Conservation (phyloP, 192 early-diverging fungal species). For the Allomyces arbusculus region DNA sequence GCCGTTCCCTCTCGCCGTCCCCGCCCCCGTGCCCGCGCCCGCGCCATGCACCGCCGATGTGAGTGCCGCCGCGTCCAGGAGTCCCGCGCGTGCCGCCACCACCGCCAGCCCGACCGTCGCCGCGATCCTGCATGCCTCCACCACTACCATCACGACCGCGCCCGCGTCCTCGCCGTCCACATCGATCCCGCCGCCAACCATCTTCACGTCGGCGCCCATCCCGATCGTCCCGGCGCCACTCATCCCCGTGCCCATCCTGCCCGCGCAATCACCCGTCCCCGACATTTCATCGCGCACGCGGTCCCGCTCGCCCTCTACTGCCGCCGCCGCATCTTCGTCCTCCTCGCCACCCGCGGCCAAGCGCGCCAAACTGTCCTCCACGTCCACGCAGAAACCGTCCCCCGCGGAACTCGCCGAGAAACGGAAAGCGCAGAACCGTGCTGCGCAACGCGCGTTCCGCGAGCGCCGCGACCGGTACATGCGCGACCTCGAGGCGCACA, state of each 20-base stretch:
- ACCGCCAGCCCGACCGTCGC: background rate
- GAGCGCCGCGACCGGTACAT: constrained; percentile 68
- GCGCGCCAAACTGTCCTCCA: background rate
- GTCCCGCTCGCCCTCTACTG: too few relatives aligned
- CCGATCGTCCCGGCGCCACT: too few relatives aligned
- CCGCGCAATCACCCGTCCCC: too few relatives aligned
- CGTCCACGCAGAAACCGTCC: background rate
- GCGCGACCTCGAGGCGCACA: constrained; percentile 50
- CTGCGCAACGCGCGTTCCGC: constrained; percentile 76
- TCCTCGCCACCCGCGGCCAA: too few relatives aligned
- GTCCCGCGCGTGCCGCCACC: background rate
- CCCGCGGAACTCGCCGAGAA: constrained; percentile 20
- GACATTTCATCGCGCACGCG: too few relatives aligned
- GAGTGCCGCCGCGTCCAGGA: background rate
- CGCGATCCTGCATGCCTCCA: background rate
- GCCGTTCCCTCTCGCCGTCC: background rate
- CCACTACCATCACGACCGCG: background rate
- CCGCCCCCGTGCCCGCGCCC: background rate
- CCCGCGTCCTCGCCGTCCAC: background rate
- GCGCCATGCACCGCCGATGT: background rate
- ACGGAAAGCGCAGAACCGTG: constrained; percentile 73
- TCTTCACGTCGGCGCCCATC: too few relatives aligned
- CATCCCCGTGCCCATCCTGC: too few relatives aligned
- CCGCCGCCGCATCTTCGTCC: too few relatives aligned
- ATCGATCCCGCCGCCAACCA: background rate